Percentiles rank a stretch among this genome's conserved stretches.
Evolutionary conservation across 2,329 filamentous ascomycete species (phyloP).

Genomic region (Hyphodiscus sp.): DNA sequence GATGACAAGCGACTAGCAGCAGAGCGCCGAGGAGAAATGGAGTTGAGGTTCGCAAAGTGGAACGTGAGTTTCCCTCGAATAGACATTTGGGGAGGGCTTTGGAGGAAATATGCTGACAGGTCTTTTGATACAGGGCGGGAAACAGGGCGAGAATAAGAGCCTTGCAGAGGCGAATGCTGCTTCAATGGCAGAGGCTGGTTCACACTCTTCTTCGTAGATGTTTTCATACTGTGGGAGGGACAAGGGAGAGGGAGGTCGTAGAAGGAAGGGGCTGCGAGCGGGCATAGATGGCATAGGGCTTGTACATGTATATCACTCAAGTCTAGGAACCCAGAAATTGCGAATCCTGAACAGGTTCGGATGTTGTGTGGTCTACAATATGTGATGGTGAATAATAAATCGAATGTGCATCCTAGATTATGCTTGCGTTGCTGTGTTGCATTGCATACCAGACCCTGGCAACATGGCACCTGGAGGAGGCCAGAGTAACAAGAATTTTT

Average conservation of each 20-base stretch:
- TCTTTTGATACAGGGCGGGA: slow-evolving; percentile 67
- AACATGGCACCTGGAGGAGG: not conserved
- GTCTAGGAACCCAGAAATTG: slow-evolving; percentile 13
- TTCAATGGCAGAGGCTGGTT: slow-evolving; percentile 24
- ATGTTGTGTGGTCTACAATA: not conserved
- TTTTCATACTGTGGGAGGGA: slow-evolving; percentile 1
- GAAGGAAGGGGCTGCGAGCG: slow-evolving; percentile 2
- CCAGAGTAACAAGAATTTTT: not conserved
- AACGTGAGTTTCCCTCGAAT: slow-evolving; percentile 57
- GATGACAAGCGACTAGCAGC: slow-evolving; percentile 82
- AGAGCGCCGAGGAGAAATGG: slow-evolving; percentile 85
- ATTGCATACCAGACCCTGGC: not conserved
- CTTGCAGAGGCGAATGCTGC: slow-evolving; percentile 52
- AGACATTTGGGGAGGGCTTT: not conserved
- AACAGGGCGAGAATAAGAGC: slow-evolving; percentile 80
- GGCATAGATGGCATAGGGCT: slow-evolving; percentile 5
- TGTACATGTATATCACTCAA: slow-evolving; percentile 28
- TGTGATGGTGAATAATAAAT: not conserved
- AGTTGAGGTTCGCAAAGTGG: slow-evolving; percentile 91
- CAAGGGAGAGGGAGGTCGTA: slow-evolving; percentile 1
- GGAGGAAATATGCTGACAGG: slow-evolving; percentile 16
- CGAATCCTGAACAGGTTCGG: slow-evolving; percentile 1
- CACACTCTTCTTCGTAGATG: slow-evolving; percentile 19
- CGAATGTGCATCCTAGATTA: not conserved
- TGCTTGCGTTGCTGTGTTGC: not conserved